Conservation (phyloP, 176 grass and related monocot species). For the Raddia distichophylla region DNA sequence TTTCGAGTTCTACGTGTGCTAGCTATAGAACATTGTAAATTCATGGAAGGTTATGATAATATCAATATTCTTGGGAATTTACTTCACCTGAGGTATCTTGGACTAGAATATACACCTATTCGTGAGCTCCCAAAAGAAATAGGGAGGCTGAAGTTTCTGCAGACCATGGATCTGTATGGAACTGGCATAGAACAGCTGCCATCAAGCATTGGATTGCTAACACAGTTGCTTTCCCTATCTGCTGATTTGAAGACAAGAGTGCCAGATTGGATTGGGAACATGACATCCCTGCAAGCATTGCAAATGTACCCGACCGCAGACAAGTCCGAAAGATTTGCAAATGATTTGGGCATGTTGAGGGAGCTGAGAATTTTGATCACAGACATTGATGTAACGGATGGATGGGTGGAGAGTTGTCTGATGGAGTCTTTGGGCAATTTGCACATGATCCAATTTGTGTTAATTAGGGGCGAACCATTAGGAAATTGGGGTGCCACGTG, state of each 20-base stretch:
- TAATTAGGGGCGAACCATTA: too few relatives aligned
- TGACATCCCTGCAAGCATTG: neutral
- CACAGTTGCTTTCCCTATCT: neutral
- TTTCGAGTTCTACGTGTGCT: neutral
- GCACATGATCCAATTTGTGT: neutral
- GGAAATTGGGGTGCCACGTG: too few relatives aligned
- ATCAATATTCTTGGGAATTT: neutral
- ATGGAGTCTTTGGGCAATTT: neutral
- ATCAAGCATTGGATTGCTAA: neutral
- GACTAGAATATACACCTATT: neutral
- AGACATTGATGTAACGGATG: neutral
- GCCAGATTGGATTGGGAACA: neutral
- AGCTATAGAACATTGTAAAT: neutral
- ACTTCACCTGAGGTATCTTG: constrained; percentile 11
- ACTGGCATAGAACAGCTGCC: neutral
- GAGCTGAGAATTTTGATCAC: neutral
- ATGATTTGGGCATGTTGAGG: neutral
- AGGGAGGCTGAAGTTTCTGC: neutral
- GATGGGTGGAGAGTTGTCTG: neutral
- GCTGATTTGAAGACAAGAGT: neutral
- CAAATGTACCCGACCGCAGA: neutral
- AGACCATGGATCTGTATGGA: neutral
- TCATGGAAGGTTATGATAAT: neutral
- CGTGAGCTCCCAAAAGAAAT: constrained; percentile 8
- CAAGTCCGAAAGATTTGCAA: fast-evolving